Percentiles rank a stretch among this genome's conserved stretches.
phyloP scores from a whole-genome alignment of 1,284 basidiomycete genomes.

The Pholiota adiposa region DNA sequence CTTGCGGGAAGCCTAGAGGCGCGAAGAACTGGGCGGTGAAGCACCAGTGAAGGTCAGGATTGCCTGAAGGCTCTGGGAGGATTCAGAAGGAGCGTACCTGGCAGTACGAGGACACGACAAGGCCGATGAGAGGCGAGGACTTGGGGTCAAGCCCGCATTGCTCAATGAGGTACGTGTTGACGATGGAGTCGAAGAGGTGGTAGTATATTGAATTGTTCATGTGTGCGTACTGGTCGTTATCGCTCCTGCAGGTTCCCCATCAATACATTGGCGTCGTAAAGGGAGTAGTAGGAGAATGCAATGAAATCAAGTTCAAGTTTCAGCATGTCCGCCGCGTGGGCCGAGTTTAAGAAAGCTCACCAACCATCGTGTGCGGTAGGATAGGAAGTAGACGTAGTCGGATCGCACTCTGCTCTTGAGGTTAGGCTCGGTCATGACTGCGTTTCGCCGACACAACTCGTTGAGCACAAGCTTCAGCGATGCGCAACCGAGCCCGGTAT shows the following conservation, averaged over 20 bases:
- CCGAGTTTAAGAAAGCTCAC: conserved; percentile 22
- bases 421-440: conserved; percentile 2
- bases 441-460: too few species aligned
- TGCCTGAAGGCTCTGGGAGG: conserved; percentile 25
- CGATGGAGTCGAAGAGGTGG: conserved; percentile 75
- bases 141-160: conserved; percentile 57
- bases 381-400: conserved; percentile 63
- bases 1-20: conserved; percentile 70
- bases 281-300: neutral
- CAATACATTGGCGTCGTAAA: too few species aligned
- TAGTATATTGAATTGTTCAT: conserved; percentile 82
- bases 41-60: conserved; percentile 49
- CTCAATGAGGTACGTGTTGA: conserved; percentile 74
- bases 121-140: conserved; percentile 58
- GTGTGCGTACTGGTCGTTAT: conserved; percentile 82
- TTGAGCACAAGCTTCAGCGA: too few species aligned
- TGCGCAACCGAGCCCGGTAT: too few species aligned
- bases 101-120: conserved; percentile 75
- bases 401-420: conserved; percentile 45
- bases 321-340: too few species aligned
- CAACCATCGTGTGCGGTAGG: conserved; percentile 73
- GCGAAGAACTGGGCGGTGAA: conserved; percentile 54
- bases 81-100: conserved; percentile 40
- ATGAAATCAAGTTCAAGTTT: neutral
- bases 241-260: conserved; percentile 49